Base-by-base conservation (phyloP, 495 filamentous ascomycete genomes). In the Neurospora sp. region DNA sequence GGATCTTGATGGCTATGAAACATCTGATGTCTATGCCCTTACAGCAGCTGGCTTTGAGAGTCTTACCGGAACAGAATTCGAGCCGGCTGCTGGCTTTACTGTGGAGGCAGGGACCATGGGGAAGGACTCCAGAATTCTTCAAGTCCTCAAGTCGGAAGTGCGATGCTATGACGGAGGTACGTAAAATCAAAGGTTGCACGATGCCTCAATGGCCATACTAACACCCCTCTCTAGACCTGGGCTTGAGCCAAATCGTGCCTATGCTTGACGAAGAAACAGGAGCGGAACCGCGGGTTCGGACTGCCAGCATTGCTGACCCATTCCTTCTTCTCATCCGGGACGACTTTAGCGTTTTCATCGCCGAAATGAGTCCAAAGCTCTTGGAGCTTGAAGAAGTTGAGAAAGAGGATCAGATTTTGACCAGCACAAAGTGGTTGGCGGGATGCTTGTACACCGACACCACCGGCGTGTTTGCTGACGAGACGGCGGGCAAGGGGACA, bases 241-340 rank as follows among this genome's bases (percentile, higher is more conserved):
- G 91, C 11, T 86, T 99, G 42, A 87, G 89, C 62, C 94, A 98
- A 78, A 98, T 98, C 39, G 87, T 97, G 72, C 93, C 94, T 3
- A 90, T 98, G 84, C 87, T 89, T 72, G 95, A 98, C 75, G 96
- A 97, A 76, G 92, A 93, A 69, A 93, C 89, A 0, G 94, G 90
- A 23, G 87, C 87, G 12, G 92, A 93, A 75, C 89, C 92, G 5
- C 86, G 89, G 44, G 90, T 94, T 37, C 82, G 93, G 48, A 92
- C 88, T 77, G 91, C 92, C n/a, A 96, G 92, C 80, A 92, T 98
- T 76, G 86, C 87, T 14, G 96, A 98, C 78, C 94, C 94, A 7
- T 98, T 92, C 78, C 78, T 99, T n/a, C 84, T 97, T 3, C 87
- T 99, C 5, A 79, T 97, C 54, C 87, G 92, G 72, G 92, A 97